Evolutionary conservation across 2,329 filamentous ascomycete genomes (phyloP).

Genomic region (Mycosphaerella sp.): DNA sequence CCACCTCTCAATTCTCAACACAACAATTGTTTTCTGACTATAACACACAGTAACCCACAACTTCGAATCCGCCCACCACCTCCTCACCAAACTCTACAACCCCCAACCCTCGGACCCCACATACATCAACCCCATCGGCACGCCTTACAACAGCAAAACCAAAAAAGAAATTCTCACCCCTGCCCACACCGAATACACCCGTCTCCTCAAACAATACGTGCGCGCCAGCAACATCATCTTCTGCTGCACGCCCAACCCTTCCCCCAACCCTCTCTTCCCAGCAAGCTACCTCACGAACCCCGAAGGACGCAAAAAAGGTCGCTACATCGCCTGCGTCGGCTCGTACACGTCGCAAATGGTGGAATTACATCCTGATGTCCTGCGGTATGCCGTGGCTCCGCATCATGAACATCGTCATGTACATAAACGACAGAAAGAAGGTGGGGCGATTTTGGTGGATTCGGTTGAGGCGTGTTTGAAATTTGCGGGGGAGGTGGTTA

Average conservation of each 20-base stretch:
- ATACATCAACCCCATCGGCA: slow-evolving; percentile 32
- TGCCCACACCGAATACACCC: slow-evolving; percentile 60
- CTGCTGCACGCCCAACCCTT: slow-evolving; percentile 66
- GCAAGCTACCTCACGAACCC: slow-evolving; percentile 62
- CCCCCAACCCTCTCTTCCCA: slow-evolving; percentile 67
- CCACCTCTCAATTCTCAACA: no score
- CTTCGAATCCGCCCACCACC: slow-evolving; percentile 37
- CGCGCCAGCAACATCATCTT: slow-evolving; percentile 73
- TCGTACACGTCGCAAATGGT: slow-evolving; percentile 68
- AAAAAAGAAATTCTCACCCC: slow-evolving; percentile 67
- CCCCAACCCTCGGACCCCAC: slow-evolving; percentile 35
- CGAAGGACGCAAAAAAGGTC: slow-evolving; percentile 62
- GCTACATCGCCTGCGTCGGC: slow-evolving; percentile 67
- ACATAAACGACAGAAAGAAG: slow-evolving; percentile 56
- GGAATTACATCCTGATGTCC: slow-evolving; percentile 71
- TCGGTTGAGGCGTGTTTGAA: slow-evolving; percentile 71
- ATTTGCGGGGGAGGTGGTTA: slow-evolving; percentile 81
- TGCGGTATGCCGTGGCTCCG: slow-evolving; percentile 56
- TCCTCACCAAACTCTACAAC: slow-evolving; percentile 51
- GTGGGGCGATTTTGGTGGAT: slow-evolving; percentile 56
- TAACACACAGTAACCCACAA: slow-evolving; percentile 35
- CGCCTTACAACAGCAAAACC: slow-evolving; percentile 34
- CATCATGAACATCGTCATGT: slow-evolving; percentile 52
- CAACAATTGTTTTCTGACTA: no score
- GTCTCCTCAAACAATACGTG: slow-evolving; percentile 65